These are phyloP conservation scores for Retiboletus flavoniger DNA, from an alignment of 1,284 basidiomycete species.

Conservation along the genomic window DNA sequence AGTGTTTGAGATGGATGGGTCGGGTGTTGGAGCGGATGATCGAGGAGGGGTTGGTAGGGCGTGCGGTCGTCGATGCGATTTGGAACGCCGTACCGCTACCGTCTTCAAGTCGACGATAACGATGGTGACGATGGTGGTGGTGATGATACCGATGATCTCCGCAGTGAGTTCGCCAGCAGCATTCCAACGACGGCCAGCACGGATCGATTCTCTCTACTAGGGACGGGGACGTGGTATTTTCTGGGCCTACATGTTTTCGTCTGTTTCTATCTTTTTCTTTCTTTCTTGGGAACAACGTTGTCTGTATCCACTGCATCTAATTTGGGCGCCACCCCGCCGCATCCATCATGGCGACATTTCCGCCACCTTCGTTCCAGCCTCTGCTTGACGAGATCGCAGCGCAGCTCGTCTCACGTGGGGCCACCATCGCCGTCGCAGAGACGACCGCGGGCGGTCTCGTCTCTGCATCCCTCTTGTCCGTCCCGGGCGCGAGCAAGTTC, in stretches of 20 bases:
- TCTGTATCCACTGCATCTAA: neutral
- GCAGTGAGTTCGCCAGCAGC: constrained; percentile 6
- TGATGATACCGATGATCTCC: neutral
- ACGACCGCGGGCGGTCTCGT: neutral
- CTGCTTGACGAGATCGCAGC: constrained; percentile 1
- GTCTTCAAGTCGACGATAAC: neutral
- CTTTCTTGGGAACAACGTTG: too few species aligned
- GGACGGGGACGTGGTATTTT: constrained; percentile 1
- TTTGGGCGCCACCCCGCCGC: neutral
- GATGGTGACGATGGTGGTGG: neutral
- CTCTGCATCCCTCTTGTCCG: neutral
- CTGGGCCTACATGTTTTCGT: neutral
- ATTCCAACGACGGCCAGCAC: neutral
- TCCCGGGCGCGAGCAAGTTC: neutral
- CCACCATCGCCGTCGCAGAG: neutral
- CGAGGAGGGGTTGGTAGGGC: constrained; percentile 11
- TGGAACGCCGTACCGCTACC: constrained; percentile 13
- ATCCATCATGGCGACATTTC: neutral
- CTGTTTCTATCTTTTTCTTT: too few species aligned
- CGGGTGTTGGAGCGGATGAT: constrained; percentile 22
- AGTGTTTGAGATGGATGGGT: constrained; percentile 21
- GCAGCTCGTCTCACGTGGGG: neutral
- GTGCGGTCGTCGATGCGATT: constrained; percentile 15
- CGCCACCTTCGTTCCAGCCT: neutral
- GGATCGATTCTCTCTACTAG: constrained; percentile 3